These are phyloP conservation scores for Cytospora schulzeri DNA, from an alignment of 2,329 filamentous ascomycete species.

Conservation along the genomic window DNA sequence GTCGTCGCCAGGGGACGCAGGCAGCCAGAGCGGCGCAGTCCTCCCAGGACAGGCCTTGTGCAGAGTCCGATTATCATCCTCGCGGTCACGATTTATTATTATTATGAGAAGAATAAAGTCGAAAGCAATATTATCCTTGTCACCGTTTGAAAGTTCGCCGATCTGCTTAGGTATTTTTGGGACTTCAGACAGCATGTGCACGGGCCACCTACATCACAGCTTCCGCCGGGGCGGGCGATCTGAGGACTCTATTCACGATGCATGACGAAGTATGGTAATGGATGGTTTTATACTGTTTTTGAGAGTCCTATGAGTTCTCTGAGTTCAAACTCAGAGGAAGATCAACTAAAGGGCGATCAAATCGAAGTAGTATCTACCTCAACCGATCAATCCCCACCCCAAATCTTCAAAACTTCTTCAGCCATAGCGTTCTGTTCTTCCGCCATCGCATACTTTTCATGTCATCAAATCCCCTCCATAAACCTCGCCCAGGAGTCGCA, in stretches of 20 bases:
- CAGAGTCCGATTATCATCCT: constrained; percentile 22
- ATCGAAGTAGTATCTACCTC: neutral
- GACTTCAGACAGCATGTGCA: constrained; percentile 8
- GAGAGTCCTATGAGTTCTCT: neutral
- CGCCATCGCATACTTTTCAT: neutral
- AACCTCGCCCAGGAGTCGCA: neutral
- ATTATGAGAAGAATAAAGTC: neutral
- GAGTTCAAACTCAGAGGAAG: neutral
- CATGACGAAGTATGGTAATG: neutral
- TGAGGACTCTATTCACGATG: neutral
- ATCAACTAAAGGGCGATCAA: neutral
- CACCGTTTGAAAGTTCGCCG: neutral
- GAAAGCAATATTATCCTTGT: neutral
- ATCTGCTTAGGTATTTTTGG: neutral
- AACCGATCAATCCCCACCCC: neutral
- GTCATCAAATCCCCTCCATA: neutral
- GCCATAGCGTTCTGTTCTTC: constrained; percentile 18
- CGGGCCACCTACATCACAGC: constrained; percentile 14
- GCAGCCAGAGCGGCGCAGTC: constrained; percentile 11
- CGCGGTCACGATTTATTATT: neutral
- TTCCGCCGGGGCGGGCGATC: no score
- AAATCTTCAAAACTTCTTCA: neutral
- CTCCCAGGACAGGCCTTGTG: constrained; percentile 23
- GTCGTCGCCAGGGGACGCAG: constrained; percentile 9
- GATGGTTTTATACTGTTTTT: neutral